Conservation (phyloP, 192 early-diverging fungal species). For the Funneliformis geosporum region DNA sequence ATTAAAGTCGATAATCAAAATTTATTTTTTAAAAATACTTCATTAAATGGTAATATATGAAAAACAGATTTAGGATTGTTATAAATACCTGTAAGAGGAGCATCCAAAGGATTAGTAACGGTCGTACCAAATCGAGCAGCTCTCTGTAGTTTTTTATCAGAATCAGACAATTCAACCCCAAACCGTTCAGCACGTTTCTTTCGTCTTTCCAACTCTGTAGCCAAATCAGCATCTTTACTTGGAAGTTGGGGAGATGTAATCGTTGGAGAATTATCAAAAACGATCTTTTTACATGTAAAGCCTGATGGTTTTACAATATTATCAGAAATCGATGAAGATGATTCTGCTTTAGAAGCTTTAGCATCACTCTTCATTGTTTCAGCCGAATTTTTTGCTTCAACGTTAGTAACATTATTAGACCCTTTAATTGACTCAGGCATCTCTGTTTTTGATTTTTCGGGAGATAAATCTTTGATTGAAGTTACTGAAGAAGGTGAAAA, state of each 20-base stretch:
- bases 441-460: constrained; percentile 10
- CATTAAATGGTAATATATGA: background rate
- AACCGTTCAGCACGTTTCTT: constrained; percentile 51
- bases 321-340: constrained; percentile 5
- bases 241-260: background rate
- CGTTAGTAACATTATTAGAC: background rate
- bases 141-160: constrained; percentile 51
- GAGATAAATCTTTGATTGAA: background rate
- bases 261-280: constrained; percentile 16
- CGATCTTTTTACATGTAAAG: constrained; percentile 22
- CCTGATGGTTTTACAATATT: constrained; percentile 10
- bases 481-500: constrained; percentile 18
- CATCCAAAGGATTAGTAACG: constrained; percentile 24
- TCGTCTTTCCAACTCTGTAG: constrained; percentile 48
- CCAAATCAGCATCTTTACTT: constrained; percentile 26
- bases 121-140: constrained; percentile 60
- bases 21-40: background rate
- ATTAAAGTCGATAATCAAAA: background rate
- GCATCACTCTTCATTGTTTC: constrained; percentile 11
- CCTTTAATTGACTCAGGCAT: background rate
- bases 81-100: constrained; percentile 22
- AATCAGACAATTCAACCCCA: constrained; percentile 49
- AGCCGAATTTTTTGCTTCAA: background rate
- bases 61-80: too few species aligned
- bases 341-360: background rate